phyloP scores from a whole-genome alignment of 495 filamentous ascomycete genomes.

The Schizothecium vesticola region DNA sequence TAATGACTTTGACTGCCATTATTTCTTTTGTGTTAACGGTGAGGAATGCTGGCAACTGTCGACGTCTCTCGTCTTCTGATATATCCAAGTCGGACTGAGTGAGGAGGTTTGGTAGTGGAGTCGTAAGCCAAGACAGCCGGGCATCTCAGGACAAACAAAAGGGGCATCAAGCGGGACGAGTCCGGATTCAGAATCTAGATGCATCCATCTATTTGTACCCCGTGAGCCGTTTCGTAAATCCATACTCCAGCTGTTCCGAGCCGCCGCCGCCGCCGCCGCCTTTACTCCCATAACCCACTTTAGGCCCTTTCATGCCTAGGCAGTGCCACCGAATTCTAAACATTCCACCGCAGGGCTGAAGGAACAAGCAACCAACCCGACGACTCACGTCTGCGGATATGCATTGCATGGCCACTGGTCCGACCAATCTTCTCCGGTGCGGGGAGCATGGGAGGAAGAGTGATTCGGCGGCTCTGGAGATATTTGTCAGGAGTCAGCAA shows the following conservation, averaged over 20 bases:
- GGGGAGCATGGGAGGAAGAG: too few species aligned
- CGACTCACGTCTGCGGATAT: not conserved
- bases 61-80: not conserved
- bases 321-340: not conserved
- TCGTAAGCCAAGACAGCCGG: not conserved
- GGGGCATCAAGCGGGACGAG: not conserved
- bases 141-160: not conserved
- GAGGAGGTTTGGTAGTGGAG: not conserved
- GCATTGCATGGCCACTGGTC: not conserved
- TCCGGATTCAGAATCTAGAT: not conserved
- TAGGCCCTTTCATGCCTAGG: not conserved
- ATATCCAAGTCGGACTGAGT: not conserved
- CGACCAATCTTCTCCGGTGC: not conserved
- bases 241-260: not conserved
- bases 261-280: too few species aligned
- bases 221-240: not conserved
- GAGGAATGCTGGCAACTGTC: not conserved
- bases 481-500: too few species aligned
- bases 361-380: not conserved
- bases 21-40: not conserved
- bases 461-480: too few species aligned
- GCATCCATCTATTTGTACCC: not conserved
- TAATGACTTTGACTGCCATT: constrained; percentile 31
- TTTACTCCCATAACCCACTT: not conserved
- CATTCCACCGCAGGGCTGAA: not conserved